phyloP scores from a whole-genome alignment of 2,329 filamentous ascomycete species.

The Fusarium xyrophilum region DNA sequence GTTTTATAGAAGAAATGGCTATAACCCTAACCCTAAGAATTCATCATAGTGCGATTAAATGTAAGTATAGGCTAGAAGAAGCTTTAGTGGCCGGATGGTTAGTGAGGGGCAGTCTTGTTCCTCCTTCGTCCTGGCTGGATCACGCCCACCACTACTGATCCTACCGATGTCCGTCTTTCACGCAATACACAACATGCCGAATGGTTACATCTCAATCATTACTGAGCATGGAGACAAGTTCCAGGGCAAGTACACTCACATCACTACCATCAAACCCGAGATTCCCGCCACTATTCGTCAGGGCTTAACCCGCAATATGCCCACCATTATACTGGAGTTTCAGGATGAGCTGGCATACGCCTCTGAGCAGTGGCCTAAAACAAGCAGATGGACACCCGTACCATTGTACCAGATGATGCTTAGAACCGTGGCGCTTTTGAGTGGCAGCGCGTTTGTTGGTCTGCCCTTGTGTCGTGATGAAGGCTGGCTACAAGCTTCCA shows the following conservation, averaged over 20 bases:
- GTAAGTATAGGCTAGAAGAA: too few relatives aligned
- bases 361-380: fast-evolving
- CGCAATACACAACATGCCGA: not conserved
- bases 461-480: not conserved
- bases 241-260: not conserved
- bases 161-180: not conserved
- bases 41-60: too few relatives aligned
- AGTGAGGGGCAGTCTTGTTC: too few relatives aligned
- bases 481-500: not conserved
- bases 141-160: not conserved
- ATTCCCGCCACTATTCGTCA: not conserved
- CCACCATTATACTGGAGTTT: not conserved
- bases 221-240: not conserved
- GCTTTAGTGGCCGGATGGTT: too few relatives aligned
- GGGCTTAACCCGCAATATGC: not conserved
- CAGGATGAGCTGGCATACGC: not conserved
- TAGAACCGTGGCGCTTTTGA: not conserved
- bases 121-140: not conserved
- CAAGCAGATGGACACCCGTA: fast-evolving
- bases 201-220: not conserved
- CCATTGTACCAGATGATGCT: not conserved
- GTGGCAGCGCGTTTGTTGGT: not conserved
- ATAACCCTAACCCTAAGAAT: too few relatives aligned
- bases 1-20: too few relatives aligned
- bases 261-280: not conserved